Evolutionary conservation across 2,329 filamentous ascomycete species (phyloP), one percentile per base, ranked within the genome.

Genomic region (Fusarium nelsonii): DNA sequence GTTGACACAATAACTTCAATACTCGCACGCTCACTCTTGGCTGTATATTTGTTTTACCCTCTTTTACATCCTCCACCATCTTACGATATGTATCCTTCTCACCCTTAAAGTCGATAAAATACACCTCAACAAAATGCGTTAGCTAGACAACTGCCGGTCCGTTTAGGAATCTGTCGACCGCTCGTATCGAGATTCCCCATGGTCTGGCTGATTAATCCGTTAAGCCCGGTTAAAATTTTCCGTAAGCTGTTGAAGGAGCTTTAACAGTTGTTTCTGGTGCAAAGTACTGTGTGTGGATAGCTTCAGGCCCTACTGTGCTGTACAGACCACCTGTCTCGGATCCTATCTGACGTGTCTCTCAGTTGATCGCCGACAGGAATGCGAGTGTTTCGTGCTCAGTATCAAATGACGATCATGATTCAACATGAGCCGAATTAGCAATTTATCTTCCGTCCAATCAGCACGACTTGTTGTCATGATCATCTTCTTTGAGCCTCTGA

Each of bases 1-100:
- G 34, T 51, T 15, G 61, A 60, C 53, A 53, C 33, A 65, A 65
- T 48, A 36, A 16, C 36, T n/a, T 39, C 12, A 32, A 39, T 61
- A 48, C 1, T n/a, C 11, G 4, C 11, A 1, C 12, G 12, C 44
- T 18, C 6, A 28, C 20, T 28, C 4, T 20, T 39, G 33, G 36
- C n/a, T 30, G 50, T 15, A 12, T 8, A 37, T 5, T 50, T 18
- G 28, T 50, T 14, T 50, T 5, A 18, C 23, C 12, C n/a, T 28
- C 4, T 28, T 39, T 11, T 11, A 15, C 4, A 26, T 4, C 18
- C 16, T 23, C 28, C 56, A 43, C 37, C 49, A 46, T 44, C 32
- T 26, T 28, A 48, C 23, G 20, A 44, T 33, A 9, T 16, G 7
- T 36, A 6, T 18, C 16, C 20, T 9, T 28, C 10, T 14, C 16